Base-by-base conservation (phyloP, 192 early-diverging fungal genomes). In the Mortierella claussenii region DNA sequence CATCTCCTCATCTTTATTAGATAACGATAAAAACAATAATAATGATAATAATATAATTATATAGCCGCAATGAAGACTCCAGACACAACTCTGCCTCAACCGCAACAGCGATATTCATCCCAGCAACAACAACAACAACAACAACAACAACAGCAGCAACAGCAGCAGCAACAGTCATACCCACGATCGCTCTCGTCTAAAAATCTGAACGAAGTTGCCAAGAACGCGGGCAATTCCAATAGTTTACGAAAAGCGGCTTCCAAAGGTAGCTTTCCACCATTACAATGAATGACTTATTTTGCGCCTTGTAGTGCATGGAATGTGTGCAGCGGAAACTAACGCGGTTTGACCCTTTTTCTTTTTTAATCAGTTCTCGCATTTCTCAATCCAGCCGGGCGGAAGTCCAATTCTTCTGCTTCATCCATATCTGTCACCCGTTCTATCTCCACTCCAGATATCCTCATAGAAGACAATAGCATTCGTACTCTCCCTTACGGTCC, bases 231-330 rank as follows among this genome's bases (percentile, higher is more conserved):
- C 10, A 63, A 45, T 15, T 36, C 63, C 20, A 48, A 62, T 20
- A 67, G 40, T 26, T 31, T 76, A 12, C 73, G 66, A 37, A 76
- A 76, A 27, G 73, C 73, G 15, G 67, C 73, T n/a, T 61, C 73
- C 31, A 76, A 76, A 76, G 73, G 73, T 45, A 73, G 56, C n/a
- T n/a, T n/a, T n/a, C n/a, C n/a, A n/a, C n/a, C n/a, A n/a, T n/a
- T n/a, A n/a, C n/a, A n/a, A n/a, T n/a, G n/a, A n/a, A n/a, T n/a
- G n/a, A n/a, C n/a, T n/a, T n/a, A n/a, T n/a, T n/a, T n/a, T n/a
- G n/a, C n/a, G n/a, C n/a, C n/a, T n/a, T n/a, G n/a, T n/a, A n/a
- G n/a, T n/a, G n/a, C n/a, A n/a, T n/a, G n/a, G n/a, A n/a, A n/a
- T n/a, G n/a, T n/a, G n/a, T n/a, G n/a, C n/a, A n/a, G n/a, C n/a